A percentile compares a stretch with the other conserved stretches of the same genome.
phyloP scores from a whole-genome alignment of 1,139 yeast genomes.

The Dujonia santamariae region DNA sequence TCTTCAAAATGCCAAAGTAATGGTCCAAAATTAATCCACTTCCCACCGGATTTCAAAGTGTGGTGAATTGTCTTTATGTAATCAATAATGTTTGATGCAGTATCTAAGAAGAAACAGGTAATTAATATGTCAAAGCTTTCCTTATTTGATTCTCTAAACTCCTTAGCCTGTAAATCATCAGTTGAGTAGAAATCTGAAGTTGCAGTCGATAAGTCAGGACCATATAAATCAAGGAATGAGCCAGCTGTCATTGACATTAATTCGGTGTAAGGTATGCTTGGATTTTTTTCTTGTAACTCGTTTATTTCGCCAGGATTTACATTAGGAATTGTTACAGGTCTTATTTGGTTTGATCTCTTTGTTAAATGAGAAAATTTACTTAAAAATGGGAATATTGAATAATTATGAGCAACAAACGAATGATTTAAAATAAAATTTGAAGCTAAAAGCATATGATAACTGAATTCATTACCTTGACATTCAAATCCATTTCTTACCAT shows the following conservation, averaged over 20 bases:
- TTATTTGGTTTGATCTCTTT: constrained; percentile 42
- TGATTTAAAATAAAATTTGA: constrained; percentile 65
- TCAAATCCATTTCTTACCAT: constrained; percentile 63
- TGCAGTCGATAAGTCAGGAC: constrained; percentile 39
- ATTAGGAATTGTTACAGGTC: constrained; percentile 56
- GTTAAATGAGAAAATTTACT: constrained; percentile 49
- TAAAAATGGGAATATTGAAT: constrained; percentile 51
- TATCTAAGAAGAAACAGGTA: constrained; percentile 79
- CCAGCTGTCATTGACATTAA: constrained; percentile 80
- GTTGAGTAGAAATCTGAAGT: constrained; percentile 26
- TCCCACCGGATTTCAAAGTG: constrained; percentile 52
- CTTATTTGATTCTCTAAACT: constrained; percentile 40
- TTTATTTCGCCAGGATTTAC: constrained; percentile 38
- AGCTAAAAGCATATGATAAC: constrained; percentile 74
- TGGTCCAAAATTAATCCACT: constrained; percentile 87
- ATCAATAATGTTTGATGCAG: constrained; percentile 69
- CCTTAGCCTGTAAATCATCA: constrained; percentile 30
- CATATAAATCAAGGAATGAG: constrained; percentile 74
- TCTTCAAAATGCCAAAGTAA: constrained; percentile 82
- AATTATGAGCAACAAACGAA: constrained; percentile 34
- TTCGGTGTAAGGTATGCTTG: constrained; percentile 44
- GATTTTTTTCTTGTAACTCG: constrained; percentile 25
- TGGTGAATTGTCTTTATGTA: constrained; percentile 59
- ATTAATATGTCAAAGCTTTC: constrained; percentile 52
- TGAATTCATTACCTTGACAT: constrained; percentile 84